phyloP scores from a whole-genome alignment of 805 yeast genomes.

The Priceomyces medius region DNA sequence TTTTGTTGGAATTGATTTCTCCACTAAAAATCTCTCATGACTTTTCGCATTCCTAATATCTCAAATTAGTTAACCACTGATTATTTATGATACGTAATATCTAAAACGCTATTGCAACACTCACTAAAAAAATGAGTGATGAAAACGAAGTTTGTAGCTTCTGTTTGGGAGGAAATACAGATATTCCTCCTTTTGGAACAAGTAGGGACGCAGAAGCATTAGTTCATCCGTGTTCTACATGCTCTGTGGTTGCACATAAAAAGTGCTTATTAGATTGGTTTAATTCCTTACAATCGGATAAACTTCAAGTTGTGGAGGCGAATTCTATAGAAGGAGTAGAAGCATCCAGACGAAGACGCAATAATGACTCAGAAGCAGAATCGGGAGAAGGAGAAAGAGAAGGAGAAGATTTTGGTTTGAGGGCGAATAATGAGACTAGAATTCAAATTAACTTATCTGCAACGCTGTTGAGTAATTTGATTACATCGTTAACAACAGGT shows the following conservation, averaged over 20 bases:
- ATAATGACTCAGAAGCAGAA: background rate
- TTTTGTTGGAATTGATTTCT: background rate
- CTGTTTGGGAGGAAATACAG: constrained; percentile 40
- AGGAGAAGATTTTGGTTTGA: constrained; percentile 12
- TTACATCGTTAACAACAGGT: constrained; percentile 11
- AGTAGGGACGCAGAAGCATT: constrained; percentile 35
- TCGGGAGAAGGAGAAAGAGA: constrained; percentile 1
- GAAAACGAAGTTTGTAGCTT: constrained; percentile 27
- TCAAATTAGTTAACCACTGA: background rate
- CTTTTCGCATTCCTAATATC: background rate
- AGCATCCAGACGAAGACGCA: constrained; percentile 1
- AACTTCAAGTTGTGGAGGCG: constrained; percentile 19
- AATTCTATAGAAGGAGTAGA: constrained; percentile 2
- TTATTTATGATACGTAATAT: background rate
- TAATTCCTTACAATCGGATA: constrained; percentile 31
- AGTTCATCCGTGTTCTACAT: constrained; percentile 38
- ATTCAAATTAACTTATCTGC: constrained; percentile 14
- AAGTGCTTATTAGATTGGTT: constrained; percentile 44
- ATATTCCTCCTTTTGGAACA: constrained; percentile 40
- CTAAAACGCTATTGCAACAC: too few species aligned
- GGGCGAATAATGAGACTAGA: constrained; percentile 9
- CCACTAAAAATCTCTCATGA: background rate
- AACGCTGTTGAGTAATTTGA: constrained; percentile 15
- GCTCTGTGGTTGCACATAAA: constrained; percentile 35
- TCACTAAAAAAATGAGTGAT: background rate